Conservation (phyloP, 2,329 filamentous ascomycete genomes). For the Trichoderma cornu-damae region DNA sequence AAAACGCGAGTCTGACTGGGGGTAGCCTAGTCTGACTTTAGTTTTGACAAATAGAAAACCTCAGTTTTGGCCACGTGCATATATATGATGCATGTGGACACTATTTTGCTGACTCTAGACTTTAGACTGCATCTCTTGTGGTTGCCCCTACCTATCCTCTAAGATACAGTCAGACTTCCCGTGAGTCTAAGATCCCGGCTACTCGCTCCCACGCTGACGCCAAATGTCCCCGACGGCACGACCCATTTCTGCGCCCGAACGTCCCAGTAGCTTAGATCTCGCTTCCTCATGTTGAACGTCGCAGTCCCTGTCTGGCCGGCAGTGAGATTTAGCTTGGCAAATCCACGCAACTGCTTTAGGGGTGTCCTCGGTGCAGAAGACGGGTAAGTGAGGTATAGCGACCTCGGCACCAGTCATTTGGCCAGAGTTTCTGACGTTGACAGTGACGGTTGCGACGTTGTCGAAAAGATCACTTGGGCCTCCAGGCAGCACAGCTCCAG, state of each 20-base stretch:
- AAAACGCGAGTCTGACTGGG: too few relatives aligned
- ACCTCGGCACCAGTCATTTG: slow-evolving; percentile 44
- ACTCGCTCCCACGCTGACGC: slow-evolving; percentile 41
- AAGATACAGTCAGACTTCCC: slow-evolving; percentile 21
- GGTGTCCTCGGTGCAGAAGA: slow-evolving; percentile 36
- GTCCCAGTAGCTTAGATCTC: slow-evolving; percentile 62
- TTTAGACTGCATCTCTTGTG: background rate
- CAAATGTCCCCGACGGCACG: slow-evolving; percentile 39
- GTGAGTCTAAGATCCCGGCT: slow-evolving; percentile 42
- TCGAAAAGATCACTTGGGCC: slow-evolving; percentile 45
- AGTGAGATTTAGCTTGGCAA: slow-evolving; percentile 54
- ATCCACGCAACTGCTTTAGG: slow-evolving; percentile 55
- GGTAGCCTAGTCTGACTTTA: too few relatives aligned
- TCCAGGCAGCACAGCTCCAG: slow-evolving; percentile 38
- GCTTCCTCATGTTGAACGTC: slow-evolving; percentile 51
- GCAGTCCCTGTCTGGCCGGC: slow-evolving; percentile 51
- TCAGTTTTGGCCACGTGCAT: too few relatives aligned
- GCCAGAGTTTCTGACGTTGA: slow-evolving; percentile 62
- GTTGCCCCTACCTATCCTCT: background rate
- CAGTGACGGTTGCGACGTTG: slow-evolving; percentile 46
- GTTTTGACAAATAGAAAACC: too few relatives aligned
- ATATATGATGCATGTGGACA: too few relatives aligned
- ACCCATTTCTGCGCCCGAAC: slow-evolving; percentile 58
- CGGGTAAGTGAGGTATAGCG: slow-evolving; percentile 50
- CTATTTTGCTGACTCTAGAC: too few relatives aligned